Conservation (phyloP, 2,329 filamentous ascomycete species). For the Fusarium pseudoanthophilum region DNA sequence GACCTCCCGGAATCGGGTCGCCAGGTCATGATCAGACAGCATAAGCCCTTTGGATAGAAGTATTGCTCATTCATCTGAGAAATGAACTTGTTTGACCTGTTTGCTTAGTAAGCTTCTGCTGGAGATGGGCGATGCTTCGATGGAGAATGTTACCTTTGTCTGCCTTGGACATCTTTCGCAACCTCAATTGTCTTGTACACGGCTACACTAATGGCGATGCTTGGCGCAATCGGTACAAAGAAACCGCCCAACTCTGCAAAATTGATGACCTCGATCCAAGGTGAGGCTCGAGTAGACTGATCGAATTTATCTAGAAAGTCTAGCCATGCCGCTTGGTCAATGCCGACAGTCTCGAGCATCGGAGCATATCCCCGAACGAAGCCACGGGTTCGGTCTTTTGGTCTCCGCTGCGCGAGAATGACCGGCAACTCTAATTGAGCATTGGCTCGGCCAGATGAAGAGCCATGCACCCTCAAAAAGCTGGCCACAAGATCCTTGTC, state of each 20-base stretch:
- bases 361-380: conserved; percentile 20
- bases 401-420: conserved; percentile 12
- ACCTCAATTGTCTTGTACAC: conserved; percentile 1
- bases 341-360: background rate
- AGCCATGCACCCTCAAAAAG: background rate
- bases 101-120: background rate
- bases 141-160: background rate
- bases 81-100: conserved; percentile 9
- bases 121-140: accelerated
- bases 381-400: conserved; percentile 15
- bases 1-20: conserved; percentile 51
- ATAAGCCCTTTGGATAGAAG: conserved; percentile 67
- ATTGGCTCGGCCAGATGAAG: too few species aligned
- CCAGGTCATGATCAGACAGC: conserved; percentile 62
- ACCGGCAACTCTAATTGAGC: conserved; percentile 3
- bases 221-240: conserved; percentile 7
- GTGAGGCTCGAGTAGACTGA: background rate
- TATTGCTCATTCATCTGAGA: conserved; percentile 49
- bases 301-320: conserved; percentile 22
- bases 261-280: conserved; percentile 18
- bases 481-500: conserved; percentile 6
- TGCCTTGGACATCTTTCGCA: conserved; percentile 7
- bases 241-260: conserved; percentile 15
- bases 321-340: conserved; percentile 8
- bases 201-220: conserved; percentile 15